Evolutionary conservation across 495 filamentous ascomycete genomes (phyloP).

Genomic region (Jackrogersella minutella): DNA sequence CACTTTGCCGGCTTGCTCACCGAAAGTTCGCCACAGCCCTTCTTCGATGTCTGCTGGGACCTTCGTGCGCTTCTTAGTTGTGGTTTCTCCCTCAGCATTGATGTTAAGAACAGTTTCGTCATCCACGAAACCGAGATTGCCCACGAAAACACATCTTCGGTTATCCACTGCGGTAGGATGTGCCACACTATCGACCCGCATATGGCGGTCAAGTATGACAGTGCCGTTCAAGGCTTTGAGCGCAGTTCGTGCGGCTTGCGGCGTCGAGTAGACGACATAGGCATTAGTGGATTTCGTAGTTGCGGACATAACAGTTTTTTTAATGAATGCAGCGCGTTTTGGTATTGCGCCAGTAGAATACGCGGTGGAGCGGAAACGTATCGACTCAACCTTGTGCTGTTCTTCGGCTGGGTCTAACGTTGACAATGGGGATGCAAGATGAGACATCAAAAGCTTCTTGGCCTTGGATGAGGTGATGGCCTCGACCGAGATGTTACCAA

Average conservation of each 20-base stretch:
- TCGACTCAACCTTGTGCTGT: slow-evolving; percentile 78
- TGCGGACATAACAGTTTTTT: slow-evolving; percentile 79
- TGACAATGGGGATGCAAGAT: slow-evolving; percentile 59
- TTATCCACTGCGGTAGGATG: slow-evolving; percentile 85
- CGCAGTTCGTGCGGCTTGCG: slow-evolving; percentile 76
- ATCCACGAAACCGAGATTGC: slow-evolving; percentile 94
- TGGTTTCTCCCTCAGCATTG: slow-evolving; percentile 64
- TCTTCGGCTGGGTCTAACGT: slow-evolving; percentile 55
- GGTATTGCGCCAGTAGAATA: slow-evolving; percentile 79
- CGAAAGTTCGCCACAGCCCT: slow-evolving; percentile 90
- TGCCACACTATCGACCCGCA: slow-evolving; percentile 88
- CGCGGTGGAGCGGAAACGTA: slow-evolving; percentile 92
- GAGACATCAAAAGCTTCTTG: slow-evolving; percentile 76
- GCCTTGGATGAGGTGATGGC: slow-evolving; percentile 82
- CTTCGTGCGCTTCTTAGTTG: slow-evolving; percentile 69
- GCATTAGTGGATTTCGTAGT: slow-evolving; percentile 95
- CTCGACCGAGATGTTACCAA: slow-evolving; percentile 85
- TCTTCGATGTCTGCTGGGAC: slow-evolving; percentile 91
- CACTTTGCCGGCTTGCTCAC: slow-evolving; percentile 74
- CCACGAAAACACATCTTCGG: slow-evolving; percentile 92
- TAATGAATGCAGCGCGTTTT: slow-evolving; percentile 88
- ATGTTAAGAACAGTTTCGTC: slow-evolving; percentile 72
- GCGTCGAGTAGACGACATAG: slow-evolving; percentile 84
- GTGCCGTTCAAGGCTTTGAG: slow-evolving; percentile 81
- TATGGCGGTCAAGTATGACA: slow-evolving; percentile 83